Conservation (phyloP, 2,329 filamentous ascomycete genomes). For the Harringtonia aguacate region DNA sequence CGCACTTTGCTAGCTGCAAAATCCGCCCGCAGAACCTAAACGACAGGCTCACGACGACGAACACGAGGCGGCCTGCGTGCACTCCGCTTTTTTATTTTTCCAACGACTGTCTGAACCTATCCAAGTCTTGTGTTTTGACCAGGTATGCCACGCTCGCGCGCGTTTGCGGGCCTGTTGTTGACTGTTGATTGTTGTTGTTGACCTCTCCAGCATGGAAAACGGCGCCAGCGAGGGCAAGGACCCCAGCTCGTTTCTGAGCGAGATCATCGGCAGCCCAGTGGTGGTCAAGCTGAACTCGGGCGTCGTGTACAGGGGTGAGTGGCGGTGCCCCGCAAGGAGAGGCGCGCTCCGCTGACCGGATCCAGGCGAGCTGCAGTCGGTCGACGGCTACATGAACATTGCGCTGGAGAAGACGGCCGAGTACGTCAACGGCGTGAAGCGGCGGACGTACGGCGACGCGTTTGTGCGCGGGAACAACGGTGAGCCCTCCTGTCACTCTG, state of each 20-base stretch:
- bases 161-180: too few relatives aligned
- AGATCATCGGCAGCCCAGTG: conserved; percentile 89
- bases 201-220: conserved; percentile 56
- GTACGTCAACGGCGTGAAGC: conserved; percentile 74
- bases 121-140: too few relatives aligned
- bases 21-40: too few relatives aligned
- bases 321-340: neutral
- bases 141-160: too few relatives aligned
- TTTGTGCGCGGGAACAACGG: conserved; percentile 96
- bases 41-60: too few relatives aligned
- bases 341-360: neutral
- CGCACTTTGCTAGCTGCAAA: too few relatives aligned
- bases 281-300: conserved; percentile 98
- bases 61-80: too few relatives aligned
- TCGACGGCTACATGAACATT: conserved; percentile 99
- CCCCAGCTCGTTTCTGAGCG: conserved; percentile 82
- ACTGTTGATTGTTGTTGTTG: too few relatives aligned
- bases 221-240: conserved; percentile 70
- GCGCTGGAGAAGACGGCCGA: conserved; percentile 93
- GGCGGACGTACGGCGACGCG: conserved; percentile 81
- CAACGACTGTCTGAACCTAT: too few relatives aligned
- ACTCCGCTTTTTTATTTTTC: too few relatives aligned
- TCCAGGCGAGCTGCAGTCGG: conserved; percentile 84
- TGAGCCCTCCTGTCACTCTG: conserved; percentile 15
- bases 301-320: conserved; percentile 86